Evolutionary conservation across 495 filamentous ascomycete genomes (phyloP), one percentile per base, ranked within the genome.

Genomic region (Penicillium manginii): DNA sequence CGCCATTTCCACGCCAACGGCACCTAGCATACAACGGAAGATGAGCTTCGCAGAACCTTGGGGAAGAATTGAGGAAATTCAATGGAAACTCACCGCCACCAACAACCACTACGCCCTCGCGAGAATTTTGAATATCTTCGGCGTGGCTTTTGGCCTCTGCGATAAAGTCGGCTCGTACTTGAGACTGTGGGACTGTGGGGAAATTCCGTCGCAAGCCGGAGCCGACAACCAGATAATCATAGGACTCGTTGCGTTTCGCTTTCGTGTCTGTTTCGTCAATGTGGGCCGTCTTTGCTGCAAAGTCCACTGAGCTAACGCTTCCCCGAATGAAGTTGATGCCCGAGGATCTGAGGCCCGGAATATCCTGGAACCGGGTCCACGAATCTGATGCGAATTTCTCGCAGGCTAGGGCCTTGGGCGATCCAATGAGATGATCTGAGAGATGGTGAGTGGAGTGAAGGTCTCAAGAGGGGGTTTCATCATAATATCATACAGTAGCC

Each of bases 1-100:
- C 0, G 88, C 86, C 76, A 90, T 87, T 62, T 91, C 88, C 43
- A 90, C 82, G 10, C 88, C 88, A 3, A 90, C 88, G 9, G 88
- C 88, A 15, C 86, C 86, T 75, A 59, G 12, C 39, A 29, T 51
- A 43, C 9, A 9, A 15, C 19, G 33, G 35, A 21, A 64, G 69
- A 59, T 19, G 8, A 32, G 15, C 11, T 46, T 2, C 11, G 17
- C 8, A 55, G 43, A 8, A 29, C 9, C 40, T 8, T n/a, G 2
- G 17, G 40, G 17, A 39, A 39, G 17, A 2, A 17, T 6, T n/a
- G 26, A 18, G 26, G 26, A 29, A 29, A 8, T 29, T 29, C 12
- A 14, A 5, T 6, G 10, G 21, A 52, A 22, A 55, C 63, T 10
- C 58, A 78, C 74, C 75, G 42, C 75, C 75, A 31, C 87, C 88